Evolutionary conservation across 805 yeast genomes (phyloP), one percentile per base, ranked within the genome.

Genomic region (Cyberlindnera lachancei): DNA sequence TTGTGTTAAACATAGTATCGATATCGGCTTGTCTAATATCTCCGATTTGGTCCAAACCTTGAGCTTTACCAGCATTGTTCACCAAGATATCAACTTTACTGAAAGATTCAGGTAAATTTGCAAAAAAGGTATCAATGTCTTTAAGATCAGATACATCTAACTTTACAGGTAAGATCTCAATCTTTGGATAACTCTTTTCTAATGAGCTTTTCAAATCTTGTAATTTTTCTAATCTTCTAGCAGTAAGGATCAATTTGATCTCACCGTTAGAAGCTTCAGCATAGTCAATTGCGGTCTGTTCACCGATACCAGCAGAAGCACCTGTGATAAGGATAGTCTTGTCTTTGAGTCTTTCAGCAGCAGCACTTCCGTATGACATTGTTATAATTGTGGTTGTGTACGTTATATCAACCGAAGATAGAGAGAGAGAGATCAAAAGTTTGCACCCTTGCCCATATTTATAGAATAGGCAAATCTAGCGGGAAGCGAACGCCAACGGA

Each of bases 281-380:
- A 45, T 85, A 76, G 53, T 88, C 95, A 30, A 68, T 58, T 12
- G 96, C 97, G 12, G 95, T 87, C 35, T 94, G 90, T 45, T 75
- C 76, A 14, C 97, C 98, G 49, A 90, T 90, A 34, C 98, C 97
- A 7, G 95, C 78, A 23, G 95, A 83, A 10, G 96, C 97, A 40
- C 97, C 97, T 14, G 97, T 85, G 50, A 90, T 79, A 24, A 90
- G 70, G 13, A 85, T 68, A 16, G 75, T 75, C 53, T 90, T 88
- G 27, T 80, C 81, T 21, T 79, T 76, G 21, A 90, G 63, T 56
- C 96, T 73, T 55, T 79, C 75, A 30, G 88, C 86, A 36, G 95
- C 92, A 47, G 66, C 70, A 30, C 67, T 40, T 44, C 88, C 88
- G 61, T 66, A 74, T 7, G 86, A 78, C 81, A 75, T 24, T 24